phyloP scores from a whole-genome alignment of 2,329 filamentous ascomycete genomes.

The Fusarium tanahbumbuense region DNA sequence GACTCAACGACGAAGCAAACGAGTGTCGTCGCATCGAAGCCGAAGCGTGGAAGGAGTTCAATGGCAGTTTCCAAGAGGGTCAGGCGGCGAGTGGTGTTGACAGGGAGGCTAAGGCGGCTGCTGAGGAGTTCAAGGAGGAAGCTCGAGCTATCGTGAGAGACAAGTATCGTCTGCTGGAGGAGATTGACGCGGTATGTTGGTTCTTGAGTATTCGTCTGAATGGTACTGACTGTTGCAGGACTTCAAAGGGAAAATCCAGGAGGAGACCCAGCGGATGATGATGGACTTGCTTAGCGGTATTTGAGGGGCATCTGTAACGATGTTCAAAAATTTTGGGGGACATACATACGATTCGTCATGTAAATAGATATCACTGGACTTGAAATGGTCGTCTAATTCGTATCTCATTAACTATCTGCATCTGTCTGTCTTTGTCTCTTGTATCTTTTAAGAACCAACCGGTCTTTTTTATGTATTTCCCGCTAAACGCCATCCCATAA shows the following conservation, averaged over 20 bases:
- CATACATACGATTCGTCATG: neutral
- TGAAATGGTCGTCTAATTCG: conserved; percentile 41
- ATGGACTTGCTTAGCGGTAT: conserved; percentile 41
- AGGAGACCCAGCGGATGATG: conserved; percentile 46
- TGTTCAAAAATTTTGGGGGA: neutral
- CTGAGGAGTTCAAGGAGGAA: conserved; percentile 33
- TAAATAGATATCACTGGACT: conserved; percentile 14
- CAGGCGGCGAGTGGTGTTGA: neutral
- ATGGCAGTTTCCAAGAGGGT: neutral
- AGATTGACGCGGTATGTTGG: conserved; percentile 46
- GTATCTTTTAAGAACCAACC: conserved; percentile 16
- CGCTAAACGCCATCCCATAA: conserved; percentile 46
- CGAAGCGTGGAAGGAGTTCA: conserved; percentile 36
- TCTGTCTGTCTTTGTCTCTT: conserved; percentile 7
- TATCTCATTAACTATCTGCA: conserved; percentile 39
- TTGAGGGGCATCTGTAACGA: neutral
- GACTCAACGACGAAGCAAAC: conserved; percentile 44
- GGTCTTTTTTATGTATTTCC: conserved; percentile 37
- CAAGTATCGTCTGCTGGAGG: conserved; percentile 38
- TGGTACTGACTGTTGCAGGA: conserved; percentile 40
- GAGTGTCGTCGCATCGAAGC: conserved; percentile 37
- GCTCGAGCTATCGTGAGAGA: conserved; percentile 39
- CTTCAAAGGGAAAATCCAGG: conserved; percentile 44
- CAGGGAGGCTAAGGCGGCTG: neutral
- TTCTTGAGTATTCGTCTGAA: fast-evolving